A percentile compares a stretch with the other conserved stretches of the same genome.
These are phyloP conservation scores for Cephaloascus fragrans DNA, from an alignment of 805 yeast genomes.

Conservation along the genomic window DNA sequence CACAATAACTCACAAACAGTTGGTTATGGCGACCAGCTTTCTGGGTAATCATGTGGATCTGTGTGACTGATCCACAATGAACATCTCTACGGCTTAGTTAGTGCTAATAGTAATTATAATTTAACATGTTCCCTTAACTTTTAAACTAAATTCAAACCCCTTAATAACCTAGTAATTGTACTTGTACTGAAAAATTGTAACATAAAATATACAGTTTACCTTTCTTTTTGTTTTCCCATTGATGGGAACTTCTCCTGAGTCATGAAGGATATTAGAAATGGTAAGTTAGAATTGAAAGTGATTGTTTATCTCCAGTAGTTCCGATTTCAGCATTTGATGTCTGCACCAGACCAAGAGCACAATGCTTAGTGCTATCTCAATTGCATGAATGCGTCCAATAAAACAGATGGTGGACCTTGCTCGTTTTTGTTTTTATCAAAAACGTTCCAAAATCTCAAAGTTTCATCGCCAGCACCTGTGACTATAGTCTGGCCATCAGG, in stretches of 20 bases:
- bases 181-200: background rate
- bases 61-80: no score
- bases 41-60: no score
- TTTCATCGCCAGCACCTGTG: slow-evolving; percentile 98
- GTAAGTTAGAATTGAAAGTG: background rate
- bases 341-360: no score
- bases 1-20: no score
- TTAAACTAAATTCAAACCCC: background rate
- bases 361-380: slow-evolving; percentile 41
- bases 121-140: background rate
- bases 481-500: slow-evolving; percentile 97
- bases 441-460: slow-evolving; percentile 90
- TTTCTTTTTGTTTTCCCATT: background rate
- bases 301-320: no score
- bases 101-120: no score
- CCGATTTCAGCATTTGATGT: no score
- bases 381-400: slow-evolving; percentile 68
- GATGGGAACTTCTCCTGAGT: no score
- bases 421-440: slow-evolving; percentile 68
- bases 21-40: no score
- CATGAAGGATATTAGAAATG: no score
- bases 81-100: no score
- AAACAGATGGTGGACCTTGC: slow-evolving; percentile 48
- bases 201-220: background rate
- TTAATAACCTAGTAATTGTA: background rate